A percentile compares a stretch with the other conserved stretches of the same genome.
Evolutionary conservation across 495 filamentous ascomycete species (phyloP).

Genomic region (Bombardia bombarda): DNA sequence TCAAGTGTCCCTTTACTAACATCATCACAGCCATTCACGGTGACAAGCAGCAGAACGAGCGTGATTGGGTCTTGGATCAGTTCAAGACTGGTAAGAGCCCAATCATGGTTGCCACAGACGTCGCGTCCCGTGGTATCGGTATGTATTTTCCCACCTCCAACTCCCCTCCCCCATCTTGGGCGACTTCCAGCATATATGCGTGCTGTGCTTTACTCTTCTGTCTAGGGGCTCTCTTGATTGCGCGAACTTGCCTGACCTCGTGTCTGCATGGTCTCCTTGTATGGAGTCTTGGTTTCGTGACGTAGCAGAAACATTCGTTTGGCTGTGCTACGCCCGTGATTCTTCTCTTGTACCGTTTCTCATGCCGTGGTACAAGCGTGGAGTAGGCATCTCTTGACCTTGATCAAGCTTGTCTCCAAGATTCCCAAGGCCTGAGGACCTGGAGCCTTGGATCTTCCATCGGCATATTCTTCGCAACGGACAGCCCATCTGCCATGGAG

Average conservation of each 20-base stretch:
- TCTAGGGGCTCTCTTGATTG: conserved; percentile 66
- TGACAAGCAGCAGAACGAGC: conserved; percentile 98
- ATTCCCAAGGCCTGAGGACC: conserved; percentile 54
- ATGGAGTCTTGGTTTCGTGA: conserved; percentile 79
- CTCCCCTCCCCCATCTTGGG: conserved; percentile 33
- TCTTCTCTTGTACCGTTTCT: conserved; percentile 62
- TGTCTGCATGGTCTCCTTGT: conserved; percentile 68
- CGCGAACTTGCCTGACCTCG: conserved; percentile 80
- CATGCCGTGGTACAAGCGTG: conserved; percentile 57
- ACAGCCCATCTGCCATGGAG: conserved; percentile 50
- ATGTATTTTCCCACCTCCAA: conserved; percentile 59
- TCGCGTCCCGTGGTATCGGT: conserved; percentile 99
- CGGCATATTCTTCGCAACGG: conserved; percentile 49
- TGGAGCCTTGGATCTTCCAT: conserved; percentile 51
- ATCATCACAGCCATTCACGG: conserved; percentile 75
- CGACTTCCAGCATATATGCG: conserved; percentile 64
- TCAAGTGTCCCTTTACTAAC: conserved; percentile 35
- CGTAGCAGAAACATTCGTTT: conserved; percentile 49
- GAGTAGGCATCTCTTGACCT: conserved; percentile 66
- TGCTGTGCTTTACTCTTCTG: conserved; percentile 85
- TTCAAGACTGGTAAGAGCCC: conserved; percentile 96
- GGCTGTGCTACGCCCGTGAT: conserved; percentile 58
- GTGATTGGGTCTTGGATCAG: conserved; percentile 98
- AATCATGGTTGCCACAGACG: conserved; percentile 97
- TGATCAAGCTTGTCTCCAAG: conserved; percentile 48